phyloP scores from a whole-genome alignment of 2,329 filamentous ascomycete species.

The Fusarium duplospermum region DNA sequence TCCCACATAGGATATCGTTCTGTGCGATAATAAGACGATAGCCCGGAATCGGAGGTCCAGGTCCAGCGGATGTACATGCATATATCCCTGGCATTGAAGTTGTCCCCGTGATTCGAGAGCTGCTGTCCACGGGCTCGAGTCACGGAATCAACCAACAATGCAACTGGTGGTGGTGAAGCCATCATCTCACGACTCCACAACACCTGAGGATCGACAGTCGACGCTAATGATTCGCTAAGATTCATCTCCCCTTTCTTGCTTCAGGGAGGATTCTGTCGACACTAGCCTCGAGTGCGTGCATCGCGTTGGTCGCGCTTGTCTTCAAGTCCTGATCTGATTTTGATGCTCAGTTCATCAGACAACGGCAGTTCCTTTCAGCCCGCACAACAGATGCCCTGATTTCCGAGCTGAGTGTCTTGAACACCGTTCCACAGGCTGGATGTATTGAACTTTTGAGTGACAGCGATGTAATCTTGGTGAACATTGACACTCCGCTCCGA shows the following conservation, averaged over 20 bases:
- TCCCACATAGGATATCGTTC: not conserved
- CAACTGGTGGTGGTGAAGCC: not conserved
- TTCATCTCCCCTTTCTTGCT: slow-evolving; percentile 5
- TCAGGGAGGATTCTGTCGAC: not conserved
- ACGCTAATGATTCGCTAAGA: slow-evolving; percentile 2
- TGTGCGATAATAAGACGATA: not conserved
- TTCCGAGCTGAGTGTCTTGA: not conserved
- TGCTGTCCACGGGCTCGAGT: not conserved
- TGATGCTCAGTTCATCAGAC: not conserved
- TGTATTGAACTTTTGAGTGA: not conserved
- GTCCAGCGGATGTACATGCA: not conserved
- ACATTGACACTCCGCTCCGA: not conserved
- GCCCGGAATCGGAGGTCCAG: not conserved
- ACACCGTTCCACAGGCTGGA: slow-evolving; percentile 6
- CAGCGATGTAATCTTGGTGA: not conserved
- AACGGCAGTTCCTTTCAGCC: not conserved
- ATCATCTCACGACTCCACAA: not conserved
- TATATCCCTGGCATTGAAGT: not conserved
- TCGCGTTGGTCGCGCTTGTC: not conserved
- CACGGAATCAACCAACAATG: not conserved
- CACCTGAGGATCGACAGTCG: not conserved
- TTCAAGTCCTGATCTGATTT: slow-evolving; percentile 1
- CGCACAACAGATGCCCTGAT: not conserved
- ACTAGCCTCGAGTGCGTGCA: not conserved
- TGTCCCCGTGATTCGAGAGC: not conserved